Percentiles rank a stretch among this genome's conserved stretches.
Conservation (phyloP, 2,329 filamentous ascomycete genomes). For the Dryadomyces quercus-mongolicae region DNA sequence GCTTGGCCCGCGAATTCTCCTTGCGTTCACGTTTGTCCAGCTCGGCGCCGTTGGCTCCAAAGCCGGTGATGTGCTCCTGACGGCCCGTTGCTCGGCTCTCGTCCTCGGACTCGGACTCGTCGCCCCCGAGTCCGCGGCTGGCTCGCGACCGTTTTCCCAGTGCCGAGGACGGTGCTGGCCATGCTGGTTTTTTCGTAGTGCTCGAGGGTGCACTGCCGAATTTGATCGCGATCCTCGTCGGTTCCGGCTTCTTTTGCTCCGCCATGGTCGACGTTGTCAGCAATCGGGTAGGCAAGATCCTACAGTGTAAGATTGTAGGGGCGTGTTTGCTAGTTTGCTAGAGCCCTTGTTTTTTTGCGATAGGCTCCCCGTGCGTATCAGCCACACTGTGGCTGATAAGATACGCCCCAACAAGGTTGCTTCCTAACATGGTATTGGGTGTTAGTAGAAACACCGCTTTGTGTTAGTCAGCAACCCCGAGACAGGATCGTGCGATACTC, state of each 20-base stretch:
- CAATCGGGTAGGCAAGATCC: not conserved
- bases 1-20: constrained; percentile 5
- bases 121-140: constrained; percentile 25
- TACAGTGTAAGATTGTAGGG: not conserved
- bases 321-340: not conserved
- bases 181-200: constrained; percentile 16
- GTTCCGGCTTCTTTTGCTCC: constrained; percentile 20
- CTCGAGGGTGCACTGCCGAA: constrained; percentile 20
- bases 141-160: constrained; percentile 37
- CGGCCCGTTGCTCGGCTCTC: constrained; percentile 13
- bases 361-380: not conserved
- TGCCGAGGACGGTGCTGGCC: constrained; percentile 25
- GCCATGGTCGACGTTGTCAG: constrained; percentile 21
- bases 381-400: not conserved
- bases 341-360: not conserved
- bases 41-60: constrained; percentile 17
- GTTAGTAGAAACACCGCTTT: too few relatives aligned
- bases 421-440: not conserved
- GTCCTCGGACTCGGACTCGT: constrained; percentile 25
- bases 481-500: too few relatives aligned
- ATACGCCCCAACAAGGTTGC: not conserved
- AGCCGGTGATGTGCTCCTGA: constrained; percentile 20
- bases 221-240: constrained; percentile 35
- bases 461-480: too few relatives aligned
- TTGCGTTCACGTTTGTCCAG: constrained; percentile 11